Percentiles rank a stretch among this genome's conserved stretches.
These are phyloP conservation scores for Aotearoamyces nothofagi DNA, from an alignment of 2,329 filamentous ascomycete species.

Conservation along the genomic window DNA sequence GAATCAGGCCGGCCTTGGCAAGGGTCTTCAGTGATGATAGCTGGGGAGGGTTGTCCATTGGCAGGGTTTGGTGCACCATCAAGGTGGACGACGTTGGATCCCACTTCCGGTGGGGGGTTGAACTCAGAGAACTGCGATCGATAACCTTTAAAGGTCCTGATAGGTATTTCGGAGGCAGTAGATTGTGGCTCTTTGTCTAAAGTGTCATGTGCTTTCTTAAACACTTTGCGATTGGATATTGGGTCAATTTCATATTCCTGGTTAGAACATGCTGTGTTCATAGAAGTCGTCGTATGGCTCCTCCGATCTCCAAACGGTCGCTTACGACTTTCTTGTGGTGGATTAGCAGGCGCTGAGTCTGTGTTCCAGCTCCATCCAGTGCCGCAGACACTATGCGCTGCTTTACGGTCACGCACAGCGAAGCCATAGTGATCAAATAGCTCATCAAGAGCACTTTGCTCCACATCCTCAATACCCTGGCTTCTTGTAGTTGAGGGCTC, in stretches of 20 bases:
- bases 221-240: conserved; percentile 39
- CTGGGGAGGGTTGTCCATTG: background rate
- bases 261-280: background rate
- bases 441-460: conserved; percentile 28
- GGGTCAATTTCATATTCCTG: conserved; percentile 35
- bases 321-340: too few relatives aligned
- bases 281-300: background rate
- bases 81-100: background rate
- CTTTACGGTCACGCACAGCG: background rate
- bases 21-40: background rate
- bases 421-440: conserved; percentile 21
- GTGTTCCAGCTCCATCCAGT: background rate
- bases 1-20: background rate
- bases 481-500: conserved; percentile 6
- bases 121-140: conserved; percentile 20
- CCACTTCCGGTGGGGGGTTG: conserved; percentile 4
- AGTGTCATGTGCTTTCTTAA: conserved; percentile 5
- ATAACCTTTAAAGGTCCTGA: conserved; percentile 20
- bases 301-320: too few relatives aligned
- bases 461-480: conserved; percentile 28
- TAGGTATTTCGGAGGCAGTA: conserved; percentile 11
- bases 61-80: background rate
- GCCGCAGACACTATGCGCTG: background rate
- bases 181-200: background rate
- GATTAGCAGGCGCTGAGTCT: too few relatives aligned